Conservation (phyloP, 2,329 filamentous ascomycete genomes). For the Sclerotinia minor region DNA sequence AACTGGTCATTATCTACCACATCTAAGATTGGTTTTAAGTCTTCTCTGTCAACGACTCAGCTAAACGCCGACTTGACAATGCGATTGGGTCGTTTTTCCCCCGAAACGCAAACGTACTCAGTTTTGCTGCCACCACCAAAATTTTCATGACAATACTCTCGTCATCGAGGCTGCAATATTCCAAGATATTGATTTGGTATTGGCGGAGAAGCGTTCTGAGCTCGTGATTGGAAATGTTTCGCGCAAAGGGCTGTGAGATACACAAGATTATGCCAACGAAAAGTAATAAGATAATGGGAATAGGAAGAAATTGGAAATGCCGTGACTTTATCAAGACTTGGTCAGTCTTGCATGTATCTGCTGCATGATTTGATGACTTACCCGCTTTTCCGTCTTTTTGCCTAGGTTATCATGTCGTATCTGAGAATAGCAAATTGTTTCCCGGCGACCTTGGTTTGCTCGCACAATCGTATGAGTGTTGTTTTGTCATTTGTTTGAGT, state of each 20-base stretch:
- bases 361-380: conserved; percentile 1
- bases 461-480: not conserved
- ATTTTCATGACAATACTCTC: conserved; percentile 1
- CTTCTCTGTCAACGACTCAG: not conserved
- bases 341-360: conserved; percentile 19
- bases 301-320: conserved; percentile 9
- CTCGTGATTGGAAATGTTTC: conserved; percentile 16
- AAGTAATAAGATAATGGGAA: conserved; percentile 8
- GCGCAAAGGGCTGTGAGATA: not conserved
- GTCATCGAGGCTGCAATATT: conserved; percentile 8
- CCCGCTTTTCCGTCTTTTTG: not conserved
- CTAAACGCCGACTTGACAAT: not conserved
- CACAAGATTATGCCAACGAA: conserved; percentile 9
- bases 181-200: conserved; percentile 4
- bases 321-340: not conserved
- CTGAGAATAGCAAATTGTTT: conserved; percentile 1
- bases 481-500: conserved; percentile 5
- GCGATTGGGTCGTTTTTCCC: conserved; percentile 1
- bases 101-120: not conserved
- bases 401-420: conserved; percentile 9
- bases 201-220: not conserved
- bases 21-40: not conserved
- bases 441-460: conserved; percentile 5
- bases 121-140: conserved; percentile 9
- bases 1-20: not conserved